Evolutionary conservation across 208 protist species (phyloP), one percentile per base, ranked within the genome.

Genomic region (Leishmania martiniquensis): DNA sequence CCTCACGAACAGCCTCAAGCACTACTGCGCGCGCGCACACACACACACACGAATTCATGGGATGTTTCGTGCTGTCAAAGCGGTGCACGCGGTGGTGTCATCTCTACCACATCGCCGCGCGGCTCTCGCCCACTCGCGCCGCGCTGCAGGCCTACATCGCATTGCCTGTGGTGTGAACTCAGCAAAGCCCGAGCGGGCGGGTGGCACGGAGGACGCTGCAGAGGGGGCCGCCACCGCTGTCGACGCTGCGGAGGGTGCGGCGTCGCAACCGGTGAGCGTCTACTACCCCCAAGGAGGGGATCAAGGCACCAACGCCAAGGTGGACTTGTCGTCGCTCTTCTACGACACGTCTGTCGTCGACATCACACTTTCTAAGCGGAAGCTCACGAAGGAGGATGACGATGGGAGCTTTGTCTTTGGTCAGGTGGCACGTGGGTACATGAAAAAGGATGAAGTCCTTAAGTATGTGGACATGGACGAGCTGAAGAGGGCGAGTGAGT

Each of bases 271-370:
- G 42, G 39, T 32, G 22, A 1, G 39, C 22, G 39, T 69, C 65
- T 49, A 32, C 44, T 42, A 69, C 22, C 37, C 65, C 22, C 37
- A 69, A 29, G 39, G 9, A 69, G 22, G 32, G 12, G 39, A 29
- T 69, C 39, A n/a, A 51, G 65, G 9, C 29, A 4, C n/a, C 39
- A 39, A 9, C 15, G 13, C 2, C 71, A 10, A 25, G 42, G 25
- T 25, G 15, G 71, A 75, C 22, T 29, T 62, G 13, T 37, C 71
- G 42, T 62, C 71, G 17, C 71, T 75, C 55, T 75, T 75, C 71
- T 75, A 62, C 71, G 71, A 75, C 71, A 75, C 71, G n/a, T 75
- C 71, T 29, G 55, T 75, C 20, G 29, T 25, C 15, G 49, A 60
- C 39, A 45, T 63, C 34, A 6, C 49, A 20, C 49, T 62, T 20